phyloP scores from a whole-genome alignment of 2,329 filamentous ascomycete genomes.

The Colletotrichum sp. region DNA sequence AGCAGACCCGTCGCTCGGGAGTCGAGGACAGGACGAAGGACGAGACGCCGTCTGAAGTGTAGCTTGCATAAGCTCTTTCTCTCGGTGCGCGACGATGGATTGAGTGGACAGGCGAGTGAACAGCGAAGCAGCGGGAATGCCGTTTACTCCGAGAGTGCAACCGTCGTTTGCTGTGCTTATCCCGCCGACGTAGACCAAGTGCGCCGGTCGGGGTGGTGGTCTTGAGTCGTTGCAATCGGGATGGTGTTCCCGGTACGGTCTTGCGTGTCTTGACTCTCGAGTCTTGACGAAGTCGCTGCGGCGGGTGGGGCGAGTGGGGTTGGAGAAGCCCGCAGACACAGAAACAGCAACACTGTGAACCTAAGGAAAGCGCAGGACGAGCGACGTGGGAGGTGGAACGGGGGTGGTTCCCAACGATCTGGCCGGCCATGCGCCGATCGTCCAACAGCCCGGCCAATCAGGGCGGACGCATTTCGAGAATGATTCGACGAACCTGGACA shows the following conservation, averaged over 20 bases:
- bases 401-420: slow-evolving; percentile 18
- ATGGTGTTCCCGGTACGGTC: not conserved
- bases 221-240: not conserved
- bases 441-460: slow-evolving; percentile 1
- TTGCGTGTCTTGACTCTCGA: not conserved
- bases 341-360: not conserved
- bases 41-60: slow-evolving; percentile 14
- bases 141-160: not conserved
- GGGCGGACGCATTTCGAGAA: not conserved
- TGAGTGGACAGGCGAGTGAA: not conserved
- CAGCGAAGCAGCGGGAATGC: not conserved
- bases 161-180: not conserved
- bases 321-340: not conserved
- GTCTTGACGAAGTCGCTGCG: not conserved
- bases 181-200: not conserved
- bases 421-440: slow-evolving; percentile 15
- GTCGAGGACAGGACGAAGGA: not conserved
- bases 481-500: slow-evolving; percentile 7
- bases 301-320: not conserved
- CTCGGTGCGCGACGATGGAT: not conserved
- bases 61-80: not conserved
- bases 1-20: not conserved
- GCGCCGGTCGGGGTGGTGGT: not conserved
- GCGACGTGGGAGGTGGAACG: not conserved
- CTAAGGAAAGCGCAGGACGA: not conserved